phyloP scores from a whole-genome alignment of 225 moss, liverwort and hornwort genomes.

The Physcomitrellopsis africana region DNA sequence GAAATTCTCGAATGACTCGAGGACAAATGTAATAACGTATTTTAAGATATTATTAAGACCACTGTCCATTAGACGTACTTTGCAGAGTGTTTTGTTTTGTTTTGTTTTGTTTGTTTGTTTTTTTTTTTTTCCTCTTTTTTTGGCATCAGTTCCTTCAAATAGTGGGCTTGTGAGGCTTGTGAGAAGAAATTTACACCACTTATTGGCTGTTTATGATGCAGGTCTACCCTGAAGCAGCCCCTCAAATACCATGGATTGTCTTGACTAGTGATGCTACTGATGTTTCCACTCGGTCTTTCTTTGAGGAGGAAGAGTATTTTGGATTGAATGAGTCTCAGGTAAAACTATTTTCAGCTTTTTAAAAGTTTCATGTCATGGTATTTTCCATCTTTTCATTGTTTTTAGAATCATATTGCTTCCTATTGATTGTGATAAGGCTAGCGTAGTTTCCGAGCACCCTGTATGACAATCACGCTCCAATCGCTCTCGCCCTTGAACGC shows the following conservation, averaged over 20 bases:
- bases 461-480: background rate
- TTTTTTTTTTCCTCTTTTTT: background rate
- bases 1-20: background rate
- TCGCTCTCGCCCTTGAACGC: no score
- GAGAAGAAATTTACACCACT: background rate
- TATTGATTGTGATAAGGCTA: background rate
- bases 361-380: background rate
- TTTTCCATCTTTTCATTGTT: conserved; percentile 12
- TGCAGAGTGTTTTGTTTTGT: background rate
- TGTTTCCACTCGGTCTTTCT: conserved; percentile 55
- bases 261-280: conserved; percentile 92
- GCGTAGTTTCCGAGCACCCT: conserved; percentile 2
- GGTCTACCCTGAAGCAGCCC: conserved; percentile 52
- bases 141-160: background rate
- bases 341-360: conserved; percentile 11
- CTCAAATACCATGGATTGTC: conserved; percentile 84
- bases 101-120: no score
- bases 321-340: conserved; percentile 84
- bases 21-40: background rate
- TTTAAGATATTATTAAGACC: background rate
- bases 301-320: conserved; percentile 69
- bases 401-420: conserved; percentile 5
- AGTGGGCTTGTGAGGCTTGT: conserved; percentile 5
- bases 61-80: background rate
- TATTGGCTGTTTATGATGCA: conserved; percentile 18